phyloP scores from a whole-genome alignment of 2,329 filamentous ascomycete genomes.

The Chaetomium globosum region DNA sequence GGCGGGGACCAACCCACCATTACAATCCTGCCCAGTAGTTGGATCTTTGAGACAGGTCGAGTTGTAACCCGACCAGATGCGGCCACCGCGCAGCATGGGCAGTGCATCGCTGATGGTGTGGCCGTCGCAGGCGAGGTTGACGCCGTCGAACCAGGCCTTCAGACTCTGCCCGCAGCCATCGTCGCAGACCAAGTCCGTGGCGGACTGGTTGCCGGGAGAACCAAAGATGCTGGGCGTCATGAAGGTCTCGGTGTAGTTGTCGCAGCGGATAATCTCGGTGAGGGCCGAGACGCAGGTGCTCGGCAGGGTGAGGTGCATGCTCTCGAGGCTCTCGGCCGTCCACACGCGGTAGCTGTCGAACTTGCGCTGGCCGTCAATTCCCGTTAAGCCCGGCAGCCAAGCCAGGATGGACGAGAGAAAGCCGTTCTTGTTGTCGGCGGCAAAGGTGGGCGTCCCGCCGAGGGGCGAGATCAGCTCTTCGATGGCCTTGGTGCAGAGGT shows the following conservation, averaged over 20 bases:
- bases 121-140: background rate
- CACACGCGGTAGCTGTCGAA: constrained; percentile 4
- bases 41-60: background rate
- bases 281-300: background rate
- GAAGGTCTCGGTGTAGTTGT: background rate
- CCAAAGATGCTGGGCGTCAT: background rate
- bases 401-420: constrained; percentile 12
- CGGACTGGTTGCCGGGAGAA: background rate
- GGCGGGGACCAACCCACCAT: background rate
- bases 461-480: constrained; percentile 5
- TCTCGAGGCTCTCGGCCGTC: constrained; percentile 3
- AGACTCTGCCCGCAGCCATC: constrained; percentile 5
- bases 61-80: constrained; percentile 6
- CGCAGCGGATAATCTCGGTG: background rate
- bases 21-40: background rate
- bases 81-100: background rate
- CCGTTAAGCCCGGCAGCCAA: background rate
- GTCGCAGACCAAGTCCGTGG: background rate
- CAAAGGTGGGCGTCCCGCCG: background rate
- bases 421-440: background rate
- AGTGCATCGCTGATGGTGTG: background rate
- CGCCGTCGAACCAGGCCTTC: background rate
- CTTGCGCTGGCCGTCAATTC: background rate
- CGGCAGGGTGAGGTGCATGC: background rate
- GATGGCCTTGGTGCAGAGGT: constrained; percentile 15